phyloP scores from a whole-genome alignment of 495 filamentous ascomycete genomes.

The Podospora pseudoanserina region DNA sequence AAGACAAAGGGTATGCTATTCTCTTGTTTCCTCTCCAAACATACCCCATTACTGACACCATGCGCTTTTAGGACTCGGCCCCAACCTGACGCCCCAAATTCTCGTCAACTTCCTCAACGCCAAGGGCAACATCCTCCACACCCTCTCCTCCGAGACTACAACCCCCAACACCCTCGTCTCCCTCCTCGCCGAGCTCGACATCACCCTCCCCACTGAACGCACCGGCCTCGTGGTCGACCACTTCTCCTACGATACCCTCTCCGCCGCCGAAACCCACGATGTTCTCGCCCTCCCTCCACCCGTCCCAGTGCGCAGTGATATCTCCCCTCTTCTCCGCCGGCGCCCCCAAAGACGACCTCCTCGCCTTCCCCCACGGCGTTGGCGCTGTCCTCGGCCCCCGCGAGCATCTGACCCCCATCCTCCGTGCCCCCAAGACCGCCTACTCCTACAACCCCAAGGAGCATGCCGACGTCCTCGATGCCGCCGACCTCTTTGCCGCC shows the following conservation, averaged over 20 bases:
- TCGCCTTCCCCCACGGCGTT: slow-evolving; percentile 77
- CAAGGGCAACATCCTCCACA: slow-evolving; percentile 85
- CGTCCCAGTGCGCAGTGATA: slow-evolving; percentile 56
- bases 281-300: slow-evolving; percentile 73
- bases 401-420: slow-evolving; percentile 72
- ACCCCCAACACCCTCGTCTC: slow-evolving; percentile 77
- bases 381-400: slow-evolving; percentile 77
- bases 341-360: slow-evolving; percentile 42
- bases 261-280: slow-evolving; percentile 79
- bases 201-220: slow-evolving; percentile 80
- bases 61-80: slow-evolving; percentile 69
- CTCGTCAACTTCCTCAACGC: slow-evolving; percentile 89
- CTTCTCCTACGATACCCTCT: slow-evolving; percentile 83
- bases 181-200: slow-evolving; percentile 85
- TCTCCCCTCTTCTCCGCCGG: slow-evolving; percentile 75
- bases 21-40: not conserved
- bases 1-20: slow-evolving; percentile 74
- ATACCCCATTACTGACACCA: slow-evolving; percentile 23
- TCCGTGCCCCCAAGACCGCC: slow-evolving; percentile 74
- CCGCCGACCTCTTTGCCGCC: slow-evolving; percentile 68
- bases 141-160: slow-evolving; percentile 70
- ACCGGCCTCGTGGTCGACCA: slow-evolving; percentile 84
- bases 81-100: slow-evolving; percentile 76
- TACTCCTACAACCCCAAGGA: slow-evolving; percentile 96
- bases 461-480: slow-evolving; percentile 58